A percentile compares a stretch with the other conserved stretches of the same genome.
These are phyloP conservation scores for Evernia prunastri DNA, from an alignment of 495 filamentous ascomycete species.

Conservation along the genomic window DNA sequence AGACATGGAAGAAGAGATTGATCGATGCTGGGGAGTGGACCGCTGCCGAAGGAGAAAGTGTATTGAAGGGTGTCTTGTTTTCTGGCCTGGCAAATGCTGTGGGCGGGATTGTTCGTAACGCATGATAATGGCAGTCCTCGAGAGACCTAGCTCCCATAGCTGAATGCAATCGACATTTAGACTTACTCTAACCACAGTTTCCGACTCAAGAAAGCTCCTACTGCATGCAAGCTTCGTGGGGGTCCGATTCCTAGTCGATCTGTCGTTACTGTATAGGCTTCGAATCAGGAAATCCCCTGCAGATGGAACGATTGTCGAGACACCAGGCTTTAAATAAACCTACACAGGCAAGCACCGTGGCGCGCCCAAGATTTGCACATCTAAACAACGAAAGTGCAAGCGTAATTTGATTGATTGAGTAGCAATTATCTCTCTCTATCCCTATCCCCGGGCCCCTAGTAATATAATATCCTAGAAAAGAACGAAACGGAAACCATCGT, in stretches of 20 bases:
- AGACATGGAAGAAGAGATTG: conserved; percentile 62
- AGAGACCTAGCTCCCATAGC: background rate
- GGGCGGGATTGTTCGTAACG: conserved; percentile 39
- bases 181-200: background rate
- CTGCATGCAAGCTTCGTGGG: background rate
- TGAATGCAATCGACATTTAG: background rate
- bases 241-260: too few relatives aligned
- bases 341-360: too few relatives aligned
- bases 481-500: background rate
- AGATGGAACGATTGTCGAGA: too few relatives aligned
- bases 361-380: too few relatives aligned
- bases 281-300: too few relatives aligned
- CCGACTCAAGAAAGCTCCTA: background rate
- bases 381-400: too few relatives aligned
- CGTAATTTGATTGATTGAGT: too few relatives aligned
- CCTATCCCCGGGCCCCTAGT: too few relatives aligned
- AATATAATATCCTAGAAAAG: too few relatives aligned
- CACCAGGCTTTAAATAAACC: too few relatives aligned
- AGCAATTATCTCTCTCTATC: too few relatives aligned
- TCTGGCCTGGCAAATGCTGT: conserved; percentile 56
- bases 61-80: conserved; percentile 71
- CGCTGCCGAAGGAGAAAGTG: conserved; percentile 60
- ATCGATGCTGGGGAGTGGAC: conserved; percentile 67
- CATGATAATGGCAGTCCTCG: background rate
- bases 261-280: too few relatives aligned